Evolutionary conservation across 2,329 filamentous ascomycete species (phyloP).

Genomic region (Aspergillus caelatus): DNA sequence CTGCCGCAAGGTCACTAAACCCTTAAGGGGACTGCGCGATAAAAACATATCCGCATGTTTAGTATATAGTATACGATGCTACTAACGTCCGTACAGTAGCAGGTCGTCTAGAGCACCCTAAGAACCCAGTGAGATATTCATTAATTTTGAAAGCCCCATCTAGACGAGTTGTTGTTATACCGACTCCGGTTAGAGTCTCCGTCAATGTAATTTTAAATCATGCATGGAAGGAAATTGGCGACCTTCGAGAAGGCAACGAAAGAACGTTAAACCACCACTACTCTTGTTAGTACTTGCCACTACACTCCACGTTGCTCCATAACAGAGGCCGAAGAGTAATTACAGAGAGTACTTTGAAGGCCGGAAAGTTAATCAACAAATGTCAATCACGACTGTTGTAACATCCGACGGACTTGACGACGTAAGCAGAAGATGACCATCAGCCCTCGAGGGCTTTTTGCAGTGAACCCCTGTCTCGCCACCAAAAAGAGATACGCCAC

Average conservation of each 20-base stretch:
- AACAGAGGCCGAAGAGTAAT: slow-evolving; percentile 7
- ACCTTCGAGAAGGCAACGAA: slow-evolving; percentile 16
- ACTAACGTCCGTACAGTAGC: slow-evolving; percentile 7
- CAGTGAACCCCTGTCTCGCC: slow-evolving; percentile 5
- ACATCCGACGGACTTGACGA: background rate
- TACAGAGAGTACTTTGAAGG: background rate
- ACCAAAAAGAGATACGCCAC: background rate
- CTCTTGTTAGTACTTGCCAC: slow-evolving; percentile 1
- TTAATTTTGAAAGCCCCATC: slow-evolving; percentile 1
- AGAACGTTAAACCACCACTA: background rate
- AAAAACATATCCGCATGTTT: background rate
- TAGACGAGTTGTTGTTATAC: slow-evolving; percentile 1
- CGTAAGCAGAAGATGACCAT: background rate
- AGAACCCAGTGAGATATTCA: background rate
- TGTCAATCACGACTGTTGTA: background rate
- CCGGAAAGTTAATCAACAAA: background rate
- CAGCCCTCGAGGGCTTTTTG: slow-evolving; percentile 2
- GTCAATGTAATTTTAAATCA: slow-evolving; percentile 7
- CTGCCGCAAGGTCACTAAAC: background rate
- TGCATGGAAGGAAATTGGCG: slow-evolving; percentile 16
- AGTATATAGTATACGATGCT: background rate
- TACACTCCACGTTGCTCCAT: slow-evolving; percentile 7
- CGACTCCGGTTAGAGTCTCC: slow-evolving; percentile 9
- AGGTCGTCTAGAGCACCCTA: slow-evolving; percentile 4
- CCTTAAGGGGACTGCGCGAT: background rate